Evolutionary conservation across 1,284 basidiomycete genomes (phyloP).

Genomic region (Cutaneotrichosporon sp.): DNA sequence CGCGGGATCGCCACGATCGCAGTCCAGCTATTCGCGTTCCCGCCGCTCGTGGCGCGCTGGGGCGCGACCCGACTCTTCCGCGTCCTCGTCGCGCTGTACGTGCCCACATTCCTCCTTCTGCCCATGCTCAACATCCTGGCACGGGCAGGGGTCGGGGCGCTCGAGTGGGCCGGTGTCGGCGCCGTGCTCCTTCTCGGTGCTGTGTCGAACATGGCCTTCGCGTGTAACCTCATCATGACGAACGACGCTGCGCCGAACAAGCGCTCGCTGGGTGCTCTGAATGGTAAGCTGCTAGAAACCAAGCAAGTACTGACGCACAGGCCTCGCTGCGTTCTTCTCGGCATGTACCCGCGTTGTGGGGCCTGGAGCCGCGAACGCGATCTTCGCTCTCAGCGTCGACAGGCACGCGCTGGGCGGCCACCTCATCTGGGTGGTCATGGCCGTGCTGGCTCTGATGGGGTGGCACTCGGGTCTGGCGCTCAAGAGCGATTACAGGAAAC

Average conservation of each 20-base stretch:
- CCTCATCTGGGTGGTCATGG: constrained; percentile 33
- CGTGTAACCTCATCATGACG: constrained; percentile 38
- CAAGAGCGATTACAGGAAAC: constrained; percentile 4
- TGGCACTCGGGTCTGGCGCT: constrained; percentile 7
- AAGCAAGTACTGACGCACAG: background rate
- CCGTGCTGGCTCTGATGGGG: constrained; percentile 20
- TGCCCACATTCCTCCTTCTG: constrained; percentile 32
- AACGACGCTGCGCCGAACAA: constrained; percentile 34
- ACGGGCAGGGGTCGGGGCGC: constrained; percentile 14
- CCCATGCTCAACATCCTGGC: constrained; percentile 36
- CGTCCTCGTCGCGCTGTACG: constrained; percentile 30
- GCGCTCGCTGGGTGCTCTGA: constrained; percentile 31
- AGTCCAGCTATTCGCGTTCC: constrained; percentile 41
- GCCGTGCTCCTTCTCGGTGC: constrained; percentile 18
- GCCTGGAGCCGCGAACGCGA: constrained; percentile 28
- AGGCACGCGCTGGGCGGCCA: constrained; percentile 34
- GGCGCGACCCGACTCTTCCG: constrained; percentile 36
- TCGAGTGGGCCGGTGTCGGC: constrained; percentile 29
- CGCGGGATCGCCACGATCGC: constrained; percentile 32
- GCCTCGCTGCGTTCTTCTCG: constrained; percentile 21
- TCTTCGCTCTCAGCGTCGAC: constrained; percentile 41
- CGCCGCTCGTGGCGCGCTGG: constrained; percentile 29
- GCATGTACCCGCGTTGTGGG: constrained; percentile 32
- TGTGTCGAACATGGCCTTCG: constrained; percentile 37
- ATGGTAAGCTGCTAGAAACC: constrained; percentile 19